Evolutionary conservation across 208 protist species (phyloP).

Genomic region (Borovskyia barvae): DNA sequence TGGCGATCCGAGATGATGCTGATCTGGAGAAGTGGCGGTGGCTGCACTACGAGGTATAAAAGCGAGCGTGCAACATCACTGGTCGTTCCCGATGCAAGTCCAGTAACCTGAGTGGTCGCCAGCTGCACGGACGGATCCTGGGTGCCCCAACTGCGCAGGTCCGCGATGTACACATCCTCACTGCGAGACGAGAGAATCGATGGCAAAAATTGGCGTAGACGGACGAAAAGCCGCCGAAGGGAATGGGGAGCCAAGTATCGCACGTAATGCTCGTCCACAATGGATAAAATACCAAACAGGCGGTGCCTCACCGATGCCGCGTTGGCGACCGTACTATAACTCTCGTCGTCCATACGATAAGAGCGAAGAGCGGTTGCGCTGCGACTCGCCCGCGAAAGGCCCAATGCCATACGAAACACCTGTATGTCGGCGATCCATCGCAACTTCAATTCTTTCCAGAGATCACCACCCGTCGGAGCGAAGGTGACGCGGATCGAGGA

Average conservation of each 20-base stretch:
- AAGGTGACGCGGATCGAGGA: too few species aligned
- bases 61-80: slow-evolving; percentile 39
- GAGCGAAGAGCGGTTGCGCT: not conserved
- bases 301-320: slow-evolving; percentile 28
- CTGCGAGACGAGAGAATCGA: not conserved
- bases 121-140: slow-evolving; percentile 50
- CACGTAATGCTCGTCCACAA: slow-evolving; percentile 37
- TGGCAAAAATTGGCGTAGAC: slow-evolving; percentile 11
- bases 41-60: slow-evolving; percentile 36
- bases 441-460: slow-evolving; percentile 31
- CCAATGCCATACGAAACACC: slow-evolving; percentile 26
- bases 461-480: slow-evolving; percentile 5
- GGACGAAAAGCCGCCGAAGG: slow-evolving; percentile 3
- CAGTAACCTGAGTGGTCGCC: slow-evolving; percentile 30
- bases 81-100: slow-evolving; percentile 31
- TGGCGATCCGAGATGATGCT: slow-evolving; percentile 17
- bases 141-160: slow-evolving; percentile 28
- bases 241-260: slow-evolving; percentile 15
- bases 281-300: slow-evolving; percentile 28
- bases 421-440: slow-evolving; percentile 42
- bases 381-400: not conserved
- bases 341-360: slow-evolving; percentile 16
- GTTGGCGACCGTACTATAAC: slow-evolving; percentile 14
- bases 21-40: slow-evolving; percentile 34
- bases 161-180: slow-evolving; percentile 24